A percentile compares a stretch with the other conserved stretches of the same genome.
Conservation (phyloP, 768 basidiomycete genomes). For the Boletus reticulatus region DNA sequence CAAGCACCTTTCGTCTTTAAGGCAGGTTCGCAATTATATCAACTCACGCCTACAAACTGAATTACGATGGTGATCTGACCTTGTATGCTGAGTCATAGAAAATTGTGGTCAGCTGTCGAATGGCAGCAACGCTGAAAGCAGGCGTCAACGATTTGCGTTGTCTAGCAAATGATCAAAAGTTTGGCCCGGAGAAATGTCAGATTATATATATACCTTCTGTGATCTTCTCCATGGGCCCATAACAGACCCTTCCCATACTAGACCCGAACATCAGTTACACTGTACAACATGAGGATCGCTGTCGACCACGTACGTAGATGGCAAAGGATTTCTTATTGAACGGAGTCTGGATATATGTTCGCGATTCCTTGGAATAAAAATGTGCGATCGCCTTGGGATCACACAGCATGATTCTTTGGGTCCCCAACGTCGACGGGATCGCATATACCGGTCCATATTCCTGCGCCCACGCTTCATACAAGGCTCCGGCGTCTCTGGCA, state of each 20-base stretch:
- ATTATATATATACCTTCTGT: slow-evolving; percentile 35
- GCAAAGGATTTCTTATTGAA: slow-evolving; percentile 35
- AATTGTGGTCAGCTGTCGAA: slow-evolving; percentile 34
- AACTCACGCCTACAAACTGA: not conserved
- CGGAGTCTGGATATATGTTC: slow-evolving; percentile 42
- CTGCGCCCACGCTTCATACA: slow-evolving; percentile 23
- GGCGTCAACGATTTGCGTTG: slow-evolving; percentile 39
- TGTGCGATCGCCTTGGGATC: slow-evolving; percentile 40
- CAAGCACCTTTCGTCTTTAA: slow-evolving; percentile 30
- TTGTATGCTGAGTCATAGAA: slow-evolving; percentile 38
- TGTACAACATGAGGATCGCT: not conserved
- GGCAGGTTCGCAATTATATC: not conserved
- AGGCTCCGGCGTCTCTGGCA: not conserved
- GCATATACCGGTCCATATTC: slow-evolving; percentile 18
- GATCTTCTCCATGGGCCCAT: slow-evolving; percentile 40
- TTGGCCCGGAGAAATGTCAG: not conserved
- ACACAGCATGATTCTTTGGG: slow-evolving; percentile 18
- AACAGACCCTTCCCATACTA: slow-evolving; percentile 30
- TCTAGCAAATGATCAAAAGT: slow-evolving; percentile 3
- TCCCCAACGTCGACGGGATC: slow-evolving; percentile 15
- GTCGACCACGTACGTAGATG: not conserved
- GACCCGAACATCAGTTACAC: not conserved
- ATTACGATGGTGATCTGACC: not conserved
- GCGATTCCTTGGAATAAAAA: slow-evolving; percentile 9
- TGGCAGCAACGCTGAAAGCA: slow-evolving; percentile 38